Conservation (phyloP, 768 basidiomycete genomes). For the Tylopilus sp. region DNA sequence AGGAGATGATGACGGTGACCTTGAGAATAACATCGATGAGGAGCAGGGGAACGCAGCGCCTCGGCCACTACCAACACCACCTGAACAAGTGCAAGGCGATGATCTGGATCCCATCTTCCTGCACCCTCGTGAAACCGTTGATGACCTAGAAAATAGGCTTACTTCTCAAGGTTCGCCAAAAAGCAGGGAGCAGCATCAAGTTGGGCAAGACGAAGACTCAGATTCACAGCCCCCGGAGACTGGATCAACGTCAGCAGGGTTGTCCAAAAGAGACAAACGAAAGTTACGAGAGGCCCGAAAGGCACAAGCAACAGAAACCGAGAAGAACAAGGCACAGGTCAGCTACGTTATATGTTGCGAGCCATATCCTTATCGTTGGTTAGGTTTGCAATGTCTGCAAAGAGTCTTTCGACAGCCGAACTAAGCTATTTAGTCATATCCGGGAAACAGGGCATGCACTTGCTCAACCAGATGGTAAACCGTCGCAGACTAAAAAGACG, state of each 20-base stretch:
- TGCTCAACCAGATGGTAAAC: conserved; percentile 35
- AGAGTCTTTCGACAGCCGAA: conserved; percentile 60
- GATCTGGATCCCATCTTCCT: not conserved
- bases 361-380: conserved; percentile 7
- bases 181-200: conserved; percentile 3
- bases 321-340: conserved; percentile 6
- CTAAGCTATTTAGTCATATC: conserved; percentile 74
- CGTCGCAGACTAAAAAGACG: conserved; percentile 33
- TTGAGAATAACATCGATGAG: conserved; percentile 12
- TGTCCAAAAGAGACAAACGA: conserved; percentile 81
- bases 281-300: conserved; percentile 76
- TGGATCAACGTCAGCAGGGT: conserved; percentile 19
- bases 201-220: conserved; percentile 1
- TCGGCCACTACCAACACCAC: conserved; percentile 16
- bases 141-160: conserved; percentile 5
- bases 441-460: conserved; percentile 67
- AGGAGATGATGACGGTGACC: conserved; percentile 19
- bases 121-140: not conserved
- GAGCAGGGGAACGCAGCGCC: conserved; percentile 4
- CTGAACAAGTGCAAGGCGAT: conserved; percentile 1
- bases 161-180: conserved; percentile 7
- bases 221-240: not conserved
- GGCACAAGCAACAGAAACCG: conserved; percentile 21
- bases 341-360: conserved; percentile 1
- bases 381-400: conserved; percentile 68